These are phyloP conservation scores for Turritis glabra DNA, from an alignment of 345 rosid genomes.

Conservation along the genomic window DNA sequence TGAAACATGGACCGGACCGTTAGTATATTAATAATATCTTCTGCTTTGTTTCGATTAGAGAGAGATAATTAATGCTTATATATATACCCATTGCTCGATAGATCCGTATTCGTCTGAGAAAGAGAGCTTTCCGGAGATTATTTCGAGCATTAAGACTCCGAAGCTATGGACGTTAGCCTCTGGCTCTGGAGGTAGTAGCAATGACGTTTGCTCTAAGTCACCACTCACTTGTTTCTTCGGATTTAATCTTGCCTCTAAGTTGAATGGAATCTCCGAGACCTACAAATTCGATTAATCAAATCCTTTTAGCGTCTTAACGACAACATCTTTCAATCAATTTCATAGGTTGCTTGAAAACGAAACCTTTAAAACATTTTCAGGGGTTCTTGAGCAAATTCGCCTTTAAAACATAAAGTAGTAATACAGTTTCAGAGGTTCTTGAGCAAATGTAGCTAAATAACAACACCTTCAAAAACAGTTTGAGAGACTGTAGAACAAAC, in stretches of 20 bases:
- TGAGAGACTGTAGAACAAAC: slow-evolving; percentile 35
- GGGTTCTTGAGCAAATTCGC: neutral
- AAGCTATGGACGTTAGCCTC: slow-evolving; percentile 70
- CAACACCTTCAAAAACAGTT: neutral
- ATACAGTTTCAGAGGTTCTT: neutral
- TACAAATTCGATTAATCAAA: slow-evolving; percentile 30
- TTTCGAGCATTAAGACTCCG: slow-evolving; percentile 80
- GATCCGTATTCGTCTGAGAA: slow-evolving; percentile 67
- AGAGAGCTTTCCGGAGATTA: slow-evolving; percentile 79
- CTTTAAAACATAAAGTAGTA: too few species aligned
- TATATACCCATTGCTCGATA: slow-evolving; percentile 81
- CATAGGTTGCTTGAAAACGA: neutral
- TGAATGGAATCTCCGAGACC: slow-evolving; percentile 63
- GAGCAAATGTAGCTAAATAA: neutral
- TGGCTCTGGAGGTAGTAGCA: slow-evolving; percentile 56
- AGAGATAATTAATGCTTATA: slow-evolving; percentile 12
- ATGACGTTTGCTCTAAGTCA: slow-evolving; percentile 47
- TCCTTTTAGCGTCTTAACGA: neutral
- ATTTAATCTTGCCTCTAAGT: slow-evolving; percentile 36
- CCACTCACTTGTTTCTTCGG: slow-evolving; percentile 47
- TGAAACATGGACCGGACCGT: slow-evolving; percentile 32
- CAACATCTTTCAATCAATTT: neutral
- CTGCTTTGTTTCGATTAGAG: neutral
- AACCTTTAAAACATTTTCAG: neutral
- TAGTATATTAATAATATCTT: neutral